Percentiles rank a stretch among this genome's conserved stretches.
These are phyloP conservation scores for Pyrus hybrid DNA, from an alignment of 331 rosid species.

Conservation along the genomic window DNA sequence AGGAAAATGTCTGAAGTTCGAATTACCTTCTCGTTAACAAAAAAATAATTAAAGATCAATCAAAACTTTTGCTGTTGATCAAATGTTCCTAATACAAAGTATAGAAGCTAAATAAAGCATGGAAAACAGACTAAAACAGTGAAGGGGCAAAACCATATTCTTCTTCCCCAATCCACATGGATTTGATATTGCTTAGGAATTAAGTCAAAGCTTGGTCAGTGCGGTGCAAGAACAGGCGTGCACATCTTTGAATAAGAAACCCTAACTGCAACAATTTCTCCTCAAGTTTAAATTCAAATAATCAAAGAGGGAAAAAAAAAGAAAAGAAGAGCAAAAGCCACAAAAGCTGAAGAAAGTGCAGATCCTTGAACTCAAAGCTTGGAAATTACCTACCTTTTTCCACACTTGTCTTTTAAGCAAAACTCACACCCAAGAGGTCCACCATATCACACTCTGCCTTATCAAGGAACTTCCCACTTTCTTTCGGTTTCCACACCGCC, in stretches of 20 bases:
- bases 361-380: conserved; percentile 77
- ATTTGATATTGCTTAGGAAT: conserved; percentile 45
- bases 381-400: conserved; percentile 52
- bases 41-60: neutral
- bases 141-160: neutral
- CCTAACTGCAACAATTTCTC: conserved; percentile 40
- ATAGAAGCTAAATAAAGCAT: neutral
- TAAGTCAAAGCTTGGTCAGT: conserved; percentile 33
- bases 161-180: neutral
- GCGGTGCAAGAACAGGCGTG: conserved; percentile 3
- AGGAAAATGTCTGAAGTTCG: too few relatives aligned
- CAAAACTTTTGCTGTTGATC: neutral
- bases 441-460: conserved; percentile 8
- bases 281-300: conserved; percentile 19
- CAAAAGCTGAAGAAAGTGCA: conserved; percentile 14
- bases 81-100: neutral
- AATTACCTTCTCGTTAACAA: neutral
- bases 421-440: conserved; percentile 53
- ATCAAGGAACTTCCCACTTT: conserved; percentile 8
- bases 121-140: neutral
- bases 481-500: conserved; percentile 28
- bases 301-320: conserved; percentile 14
- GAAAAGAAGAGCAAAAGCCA: neutral
- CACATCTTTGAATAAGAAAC: conserved; percentile 38
- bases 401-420: conserved; percentile 94